phyloP scores from a whole-genome alignment of 257 asterid species.

The Scutellaria baicalensis region DNA sequence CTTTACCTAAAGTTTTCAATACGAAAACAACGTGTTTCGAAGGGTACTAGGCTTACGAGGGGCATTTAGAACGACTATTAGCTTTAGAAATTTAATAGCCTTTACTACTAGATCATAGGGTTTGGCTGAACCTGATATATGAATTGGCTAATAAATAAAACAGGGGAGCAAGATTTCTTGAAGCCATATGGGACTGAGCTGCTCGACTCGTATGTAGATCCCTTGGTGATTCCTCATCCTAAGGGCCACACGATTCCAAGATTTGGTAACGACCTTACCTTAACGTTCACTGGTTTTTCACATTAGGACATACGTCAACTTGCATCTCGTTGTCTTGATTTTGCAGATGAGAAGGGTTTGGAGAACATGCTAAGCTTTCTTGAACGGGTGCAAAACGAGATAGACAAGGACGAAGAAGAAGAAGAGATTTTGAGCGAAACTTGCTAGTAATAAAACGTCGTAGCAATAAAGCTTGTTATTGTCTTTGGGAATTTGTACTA shows the following conservation, averaged over 20 bases:
- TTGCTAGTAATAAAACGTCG: not conserved
- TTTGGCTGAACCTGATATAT: not conserved
- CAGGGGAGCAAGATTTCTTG: slow-evolving; percentile 76
- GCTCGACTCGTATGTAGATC: slow-evolving; percentile 54
- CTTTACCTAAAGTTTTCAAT: not conserved
- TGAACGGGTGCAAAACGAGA: slow-evolving; percentile 41
- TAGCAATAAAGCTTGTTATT: not conserved
- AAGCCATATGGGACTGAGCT: slow-evolving; percentile 51
- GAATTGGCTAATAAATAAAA: not conserved
- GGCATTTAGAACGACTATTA: too few relatives aligned
- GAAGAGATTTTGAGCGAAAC: slow-evolving; percentile 11
- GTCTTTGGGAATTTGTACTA: not conserved
- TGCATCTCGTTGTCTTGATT: not conserved
- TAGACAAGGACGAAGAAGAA: slow-evolving; percentile 17
- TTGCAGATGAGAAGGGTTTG: slow-evolving; percentile 48
- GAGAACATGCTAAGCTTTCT: slow-evolving; percentile 47
- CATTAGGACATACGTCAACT: not conserved
- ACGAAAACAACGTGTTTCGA: too few relatives aligned
- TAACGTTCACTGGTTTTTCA: not conserved
- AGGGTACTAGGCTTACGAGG: too few relatives aligned
- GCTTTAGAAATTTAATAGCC: not conserved
- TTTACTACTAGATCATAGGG: not conserved
- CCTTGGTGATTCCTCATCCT: slow-evolving; percentile 74
- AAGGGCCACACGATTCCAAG: slow-evolving; percentile 80
- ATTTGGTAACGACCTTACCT: slow-evolving; percentile 48